A percentile compares a stretch with the other conserved stretches of the same genome.
These are phyloP conservation scores for Globisporangium takayamanum DNA, from an alignment of 352 stramenopile species.

Conservation along the genomic window DNA sequence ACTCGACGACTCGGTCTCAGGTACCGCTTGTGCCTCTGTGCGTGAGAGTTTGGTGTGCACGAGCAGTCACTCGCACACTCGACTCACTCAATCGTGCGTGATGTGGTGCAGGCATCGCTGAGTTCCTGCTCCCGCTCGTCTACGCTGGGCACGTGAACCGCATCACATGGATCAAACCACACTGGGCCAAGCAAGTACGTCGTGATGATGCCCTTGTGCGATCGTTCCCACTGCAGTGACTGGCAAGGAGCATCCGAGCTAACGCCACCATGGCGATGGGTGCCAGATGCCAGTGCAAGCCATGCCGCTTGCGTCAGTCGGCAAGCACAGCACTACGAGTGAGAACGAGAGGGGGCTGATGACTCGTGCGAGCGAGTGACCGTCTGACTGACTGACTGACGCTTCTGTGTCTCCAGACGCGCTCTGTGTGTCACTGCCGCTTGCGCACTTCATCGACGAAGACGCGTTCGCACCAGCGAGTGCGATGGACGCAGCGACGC, in stretches of 20 bases:
- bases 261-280: background rate
- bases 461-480: conserved; percentile 36
- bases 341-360: background rate
- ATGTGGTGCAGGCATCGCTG: conserved; percentile 58
- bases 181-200: conserved; percentile 63
- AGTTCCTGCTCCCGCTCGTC: conserved; percentile 78
- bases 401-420: conserved; percentile 6
- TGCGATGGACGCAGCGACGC: conserved; percentile 24
- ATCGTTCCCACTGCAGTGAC: background rate
- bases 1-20: conserved; percentile 51
- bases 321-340: conserved; percentile 10
- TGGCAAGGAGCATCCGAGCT: too few relatives aligned
- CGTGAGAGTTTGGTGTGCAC: background rate
- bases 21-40: conserved; percentile 5
- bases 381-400: background rate
- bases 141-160: conserved; percentile 71
- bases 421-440: conserved; percentile 48
- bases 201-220: too few relatives aligned
- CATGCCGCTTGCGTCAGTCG: conserved; percentile 11
- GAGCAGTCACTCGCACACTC: background rate
- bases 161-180: conserved; percentile 80
- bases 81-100: background rate
- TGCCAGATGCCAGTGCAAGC: conserved; percentile 1
- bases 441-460: conserved; percentile 73
- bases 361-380: background rate